Evolutionary conservation across 306 rosid species (phyloP), one percentile per base, ranked within the genome.

Genomic region (Morella rubra): DNA sequence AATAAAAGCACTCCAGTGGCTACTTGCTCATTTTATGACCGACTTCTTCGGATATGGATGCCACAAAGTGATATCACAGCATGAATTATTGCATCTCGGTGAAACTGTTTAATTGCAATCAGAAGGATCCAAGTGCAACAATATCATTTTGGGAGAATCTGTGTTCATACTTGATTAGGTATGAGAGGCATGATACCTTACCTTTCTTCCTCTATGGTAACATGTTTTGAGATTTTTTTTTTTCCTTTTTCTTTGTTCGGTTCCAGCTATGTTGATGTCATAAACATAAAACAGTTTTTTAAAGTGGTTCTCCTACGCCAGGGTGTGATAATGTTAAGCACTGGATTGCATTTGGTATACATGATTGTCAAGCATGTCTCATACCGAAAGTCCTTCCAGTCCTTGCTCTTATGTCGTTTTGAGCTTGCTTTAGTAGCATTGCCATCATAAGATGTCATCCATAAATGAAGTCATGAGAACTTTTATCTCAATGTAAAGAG

Each of bases 11-110:
- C 87, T 76, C 50, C 82, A 1, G 91, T 92, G 80, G 93, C 96
- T 56, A 89, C 98, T 47, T 95, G 96, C 95, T 92, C 97, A 7
- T 95, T 92, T 86, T 95, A 90, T 62, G 97, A 95, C 79, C 81
- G 62, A 73, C 96, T 87, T 81, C 82, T 95, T n/a, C 79, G 92
- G 62, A 44, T 87, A 58, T 95, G 97, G 97, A 85, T 78, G 73
- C 92, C 96, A 22, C 75, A 47, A 81, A 86, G 74, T 83, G 83
- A 88, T 73, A 46, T 79, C 1, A 45, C 16, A 49, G 11, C 50
- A 69, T 74, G 85, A 76, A 24, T 54, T 8, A 64, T 49, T 32
- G 37, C 37, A 59, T 59, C 65, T 73, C 22, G n/a, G 20, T 5
- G 53, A 60, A 20, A 67, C 59, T 47, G 9, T 60, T 62, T 46